A percentile compares a stretch with the other conserved stretches of the same genome.
Evolutionary conservation across 176 grass and related monocot genomes (phyloP).

Genomic region (Ensete glaucum): DNA sequence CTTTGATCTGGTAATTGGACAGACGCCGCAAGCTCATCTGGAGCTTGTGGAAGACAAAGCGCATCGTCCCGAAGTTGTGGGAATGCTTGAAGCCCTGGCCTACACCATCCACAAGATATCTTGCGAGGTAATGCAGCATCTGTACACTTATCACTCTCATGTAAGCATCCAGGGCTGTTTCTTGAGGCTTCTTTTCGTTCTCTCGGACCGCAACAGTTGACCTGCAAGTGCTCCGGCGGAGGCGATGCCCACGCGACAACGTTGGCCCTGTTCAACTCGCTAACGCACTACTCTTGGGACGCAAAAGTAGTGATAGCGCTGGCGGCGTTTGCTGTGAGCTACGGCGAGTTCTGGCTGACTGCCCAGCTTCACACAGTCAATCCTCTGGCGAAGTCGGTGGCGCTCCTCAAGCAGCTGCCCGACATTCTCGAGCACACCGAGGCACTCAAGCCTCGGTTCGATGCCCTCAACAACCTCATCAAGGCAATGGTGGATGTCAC

Average conservation of each 20-base stretch:
- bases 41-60: slow-evolving; percentile 26
- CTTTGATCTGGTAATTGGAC: neutral
- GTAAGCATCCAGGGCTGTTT: no score
- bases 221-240: slow-evolving; percentile 30
- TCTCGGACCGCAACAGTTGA: neutral
- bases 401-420: slow-evolving; percentile 35
- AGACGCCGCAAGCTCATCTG: slow-evolving; percentile 12
- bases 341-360: slow-evolving; percentile 39
- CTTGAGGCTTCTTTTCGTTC: no score
- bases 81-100: slow-evolving; percentile 31
- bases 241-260: slow-evolving; percentile 27
- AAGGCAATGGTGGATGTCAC: slow-evolving; percentile 41
- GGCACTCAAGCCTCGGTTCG: slow-evolving; percentile 36
- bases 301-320: slow-evolving; percentile 32
- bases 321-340: slow-evolving; percentile 33
- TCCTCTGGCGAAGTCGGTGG: slow-evolving; percentile 32
- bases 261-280: slow-evolving; percentile 21
- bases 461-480: slow-evolving; percentile 36
- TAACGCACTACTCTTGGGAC: slow-evolving; percentile 34
- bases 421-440: slow-evolving; percentile 32
- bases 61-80: slow-evolving; percentile 9
- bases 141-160: neutral
- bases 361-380: slow-evolving; percentile 31
- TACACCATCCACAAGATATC: slow-evolving; percentile 40
- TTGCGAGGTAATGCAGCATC: slow-evolving; percentile 27